Evolutionary conservation across 2,329 filamentous ascomycete genomes (phyloP).

Genomic region (Calonectria pseudoturangicola): DNA sequence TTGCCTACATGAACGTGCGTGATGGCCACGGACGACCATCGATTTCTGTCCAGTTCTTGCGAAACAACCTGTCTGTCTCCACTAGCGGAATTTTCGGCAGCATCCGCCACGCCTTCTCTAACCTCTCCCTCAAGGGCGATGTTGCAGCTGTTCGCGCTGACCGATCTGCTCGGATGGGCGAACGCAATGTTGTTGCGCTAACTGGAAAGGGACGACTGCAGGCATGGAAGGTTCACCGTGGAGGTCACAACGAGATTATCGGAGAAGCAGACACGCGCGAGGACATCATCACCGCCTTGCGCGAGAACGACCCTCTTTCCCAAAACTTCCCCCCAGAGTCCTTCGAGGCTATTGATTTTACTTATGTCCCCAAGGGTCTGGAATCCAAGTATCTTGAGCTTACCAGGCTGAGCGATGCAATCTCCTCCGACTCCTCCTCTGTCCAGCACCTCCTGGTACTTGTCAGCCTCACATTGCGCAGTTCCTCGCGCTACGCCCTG

Average conservation of each 20-base stretch:
- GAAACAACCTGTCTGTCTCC: constrained; percentile 73
- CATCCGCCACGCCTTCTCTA: constrained; percentile 84
- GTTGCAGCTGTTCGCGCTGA: constrained; percentile 88
- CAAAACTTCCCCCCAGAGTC: constrained; percentile 72
- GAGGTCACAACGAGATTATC: constrained; percentile 85
- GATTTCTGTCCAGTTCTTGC: constrained; percentile 86
- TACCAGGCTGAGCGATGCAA: constrained; percentile 70
- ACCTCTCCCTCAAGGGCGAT: constrained; percentile 82
- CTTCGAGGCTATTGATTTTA: constrained; percentile 87
- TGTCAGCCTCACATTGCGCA: constrained; percentile 72
- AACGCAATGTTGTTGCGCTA: constrained; percentile 88
- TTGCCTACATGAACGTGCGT: constrained; percentile 90
- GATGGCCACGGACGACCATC: constrained; percentile 91
- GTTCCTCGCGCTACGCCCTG: constrained; percentile 80
- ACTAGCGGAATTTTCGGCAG: constrained; percentile 85
- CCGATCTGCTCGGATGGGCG: constrained; percentile 82
- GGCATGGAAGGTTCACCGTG: constrained; percentile 91
- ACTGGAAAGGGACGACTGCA: constrained; percentile 87
- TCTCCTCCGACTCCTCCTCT: constrained; percentile 69
- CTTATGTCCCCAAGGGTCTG: constrained; percentile 76
- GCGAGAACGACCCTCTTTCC: constrained; percentile 69
- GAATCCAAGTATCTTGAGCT: constrained; percentile 70
- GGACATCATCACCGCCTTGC: constrained; percentile 77
- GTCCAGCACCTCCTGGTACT: constrained; percentile 78
- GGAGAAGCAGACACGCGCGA: constrained; percentile 83